A percentile compares a stretch with the other conserved stretches of the same genome.
Conservation (phyloP, 2,329 filamentous ascomycete species). For the Pleoardoris graminearum region DNA sequence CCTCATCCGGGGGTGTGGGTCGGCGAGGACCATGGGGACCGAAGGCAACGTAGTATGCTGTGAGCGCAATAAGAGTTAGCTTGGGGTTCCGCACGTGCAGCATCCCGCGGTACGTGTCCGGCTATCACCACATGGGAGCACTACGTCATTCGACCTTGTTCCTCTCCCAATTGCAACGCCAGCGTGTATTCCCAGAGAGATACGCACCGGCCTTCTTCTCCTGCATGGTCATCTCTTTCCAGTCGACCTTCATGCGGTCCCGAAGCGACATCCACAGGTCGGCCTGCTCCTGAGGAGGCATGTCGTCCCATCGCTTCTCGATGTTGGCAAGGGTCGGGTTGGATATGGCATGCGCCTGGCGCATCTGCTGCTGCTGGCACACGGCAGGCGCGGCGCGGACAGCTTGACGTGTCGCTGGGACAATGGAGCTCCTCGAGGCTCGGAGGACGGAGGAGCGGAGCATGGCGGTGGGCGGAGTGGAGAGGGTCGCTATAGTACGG, state of each 20-base stretch:
- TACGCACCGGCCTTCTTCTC: conserved; percentile 99
- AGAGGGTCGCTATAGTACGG: conserved; percentile 39
- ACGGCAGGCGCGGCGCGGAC: conserved; percentile 40
- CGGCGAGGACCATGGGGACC: conserved; percentile 94
- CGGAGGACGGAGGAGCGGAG: conserved; percentile 46
- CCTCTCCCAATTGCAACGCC: conserved; percentile 18
- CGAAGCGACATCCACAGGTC: conserved; percentile 98
- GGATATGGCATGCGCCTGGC: conserved; percentile 87
- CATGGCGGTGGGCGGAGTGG: conserved; percentile 43
- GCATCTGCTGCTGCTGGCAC: conserved; percentile 55
- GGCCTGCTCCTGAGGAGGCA: conserved; percentile 98
- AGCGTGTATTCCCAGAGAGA: conserved; percentile 16
- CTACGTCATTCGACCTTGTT: conserved; percentile 33
- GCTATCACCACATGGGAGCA: conserved; percentile 25
- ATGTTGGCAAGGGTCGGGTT: conserved; percentile 98
- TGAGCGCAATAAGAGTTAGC: conserved; percentile 34
- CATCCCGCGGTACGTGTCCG: no score
- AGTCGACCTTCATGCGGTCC: conserved; percentile 98
- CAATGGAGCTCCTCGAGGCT: conserved; percentile 42
- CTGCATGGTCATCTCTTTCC: conserved; percentile 90
- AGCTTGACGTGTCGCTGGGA: conserved; percentile 41
- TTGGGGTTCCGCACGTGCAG: no score
- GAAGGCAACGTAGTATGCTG: conserved; percentile 99
- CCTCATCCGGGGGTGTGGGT: conserved; percentile 79
- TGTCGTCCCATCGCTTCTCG: conserved; percentile 98